phyloP scores from a whole-genome alignment of 2,329 filamentous ascomycete genomes.

The Xylaria sp. region DNA sequence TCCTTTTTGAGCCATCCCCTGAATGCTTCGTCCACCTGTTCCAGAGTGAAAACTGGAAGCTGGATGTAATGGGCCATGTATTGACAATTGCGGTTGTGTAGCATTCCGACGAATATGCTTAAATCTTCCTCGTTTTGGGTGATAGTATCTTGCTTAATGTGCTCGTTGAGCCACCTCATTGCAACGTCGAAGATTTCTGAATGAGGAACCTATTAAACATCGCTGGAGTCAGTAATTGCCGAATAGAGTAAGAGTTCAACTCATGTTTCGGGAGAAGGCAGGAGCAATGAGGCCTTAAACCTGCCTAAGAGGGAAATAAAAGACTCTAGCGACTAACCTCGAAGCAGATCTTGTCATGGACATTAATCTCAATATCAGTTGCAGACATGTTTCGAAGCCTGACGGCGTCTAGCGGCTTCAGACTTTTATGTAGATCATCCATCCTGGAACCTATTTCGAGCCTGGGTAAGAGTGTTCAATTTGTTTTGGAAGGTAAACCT shows the following conservation, averaged over 20 bases:
- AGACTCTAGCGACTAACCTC: too few species aligned
- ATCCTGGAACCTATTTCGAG: constrained; percentile 24
- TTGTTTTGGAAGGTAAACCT: too few species aligned
- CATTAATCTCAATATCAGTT: constrained; percentile 17
- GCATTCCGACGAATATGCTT: constrained; percentile 30
- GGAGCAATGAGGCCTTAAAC: too few species aligned
- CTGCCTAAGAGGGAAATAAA: too few species aligned
- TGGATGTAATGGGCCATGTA: too few species aligned
- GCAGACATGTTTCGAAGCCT: constrained; percentile 27
- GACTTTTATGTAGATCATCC: constrained; percentile 22
- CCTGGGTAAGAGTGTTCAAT: too few species aligned
- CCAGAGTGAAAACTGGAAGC: constrained; percentile 21
- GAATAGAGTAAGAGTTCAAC: too few species aligned
- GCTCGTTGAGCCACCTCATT: constrained; percentile 39
- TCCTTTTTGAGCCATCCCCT: constrained; percentile 33
- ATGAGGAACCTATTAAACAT: too few species aligned
- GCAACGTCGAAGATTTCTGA: constrained; percentile 26
- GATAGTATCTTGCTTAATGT: constrained; percentile 34
- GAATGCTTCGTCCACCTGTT: constrained; percentile 30
- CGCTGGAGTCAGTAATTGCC: too few species aligned
- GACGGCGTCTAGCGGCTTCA: constrained; percentile 13
- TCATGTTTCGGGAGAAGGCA: too few species aligned
- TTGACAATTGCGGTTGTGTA: constrained; percentile 23
- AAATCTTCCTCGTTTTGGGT: constrained; percentile 29
- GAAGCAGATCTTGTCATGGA: constrained; percentile 9